These are phyloP conservation scores for Paecilomyces formosus DNA, from an alignment of 2,329 filamentous ascomycete genomes.

Conservation along the genomic window DNA sequence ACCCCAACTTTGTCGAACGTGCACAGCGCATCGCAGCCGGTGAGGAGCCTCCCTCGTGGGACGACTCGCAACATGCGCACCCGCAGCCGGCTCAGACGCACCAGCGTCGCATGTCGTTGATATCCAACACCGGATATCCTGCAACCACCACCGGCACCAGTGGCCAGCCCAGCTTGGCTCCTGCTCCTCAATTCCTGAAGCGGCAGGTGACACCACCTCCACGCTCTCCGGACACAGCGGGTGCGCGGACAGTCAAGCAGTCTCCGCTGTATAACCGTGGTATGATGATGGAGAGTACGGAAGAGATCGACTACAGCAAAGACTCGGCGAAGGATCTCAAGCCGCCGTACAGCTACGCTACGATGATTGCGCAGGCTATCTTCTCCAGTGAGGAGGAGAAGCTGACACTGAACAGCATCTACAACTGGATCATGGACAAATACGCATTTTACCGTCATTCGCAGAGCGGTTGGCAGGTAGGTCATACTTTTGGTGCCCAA, in stretches of 20 bases:
- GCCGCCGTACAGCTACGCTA: slow-evolving; percentile 91
- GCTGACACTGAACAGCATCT: slow-evolving; percentile 85
- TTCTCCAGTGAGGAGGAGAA: slow-evolving; percentile 79
- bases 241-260: slow-evolving; percentile 33
- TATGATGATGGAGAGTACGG: slow-evolving; percentile 47
- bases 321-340: slow-evolving; percentile 88
- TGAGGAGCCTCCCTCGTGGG: slow-evolving; percentile 31
- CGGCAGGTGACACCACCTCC: slow-evolving; percentile 36
- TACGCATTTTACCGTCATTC: slow-evolving; percentile 90
- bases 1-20: slow-evolving; percentile 61
- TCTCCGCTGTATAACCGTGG: slow-evolving; percentile 43
- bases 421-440: slow-evolving; percentile 81
- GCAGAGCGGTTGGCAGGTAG: slow-evolving; percentile 84
- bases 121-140: slow-evolving; percentile 4
- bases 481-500: slow-evolving; percentile 18
- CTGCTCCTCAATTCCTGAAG: slow-evolving; percentile 36
- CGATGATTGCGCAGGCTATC: slow-evolving; percentile 95
- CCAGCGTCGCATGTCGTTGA: slow-evolving; percentile 13
- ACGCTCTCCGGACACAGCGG: slow-evolving; percentile 32
- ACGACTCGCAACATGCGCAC: slow-evolving; percentile 31
- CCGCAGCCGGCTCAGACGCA: slow-evolving; percentile 23
- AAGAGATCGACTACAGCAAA: slow-evolving; percentile 54
- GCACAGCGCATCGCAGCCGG: slow-evolving; percentile 44
- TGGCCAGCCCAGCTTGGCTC: slow-evolving; percentile 30
- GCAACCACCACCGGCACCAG: slow-evolving; percentile 14